Conservation (phyloP, 768 basidiomycete species). For the Bullera alba region DNA sequence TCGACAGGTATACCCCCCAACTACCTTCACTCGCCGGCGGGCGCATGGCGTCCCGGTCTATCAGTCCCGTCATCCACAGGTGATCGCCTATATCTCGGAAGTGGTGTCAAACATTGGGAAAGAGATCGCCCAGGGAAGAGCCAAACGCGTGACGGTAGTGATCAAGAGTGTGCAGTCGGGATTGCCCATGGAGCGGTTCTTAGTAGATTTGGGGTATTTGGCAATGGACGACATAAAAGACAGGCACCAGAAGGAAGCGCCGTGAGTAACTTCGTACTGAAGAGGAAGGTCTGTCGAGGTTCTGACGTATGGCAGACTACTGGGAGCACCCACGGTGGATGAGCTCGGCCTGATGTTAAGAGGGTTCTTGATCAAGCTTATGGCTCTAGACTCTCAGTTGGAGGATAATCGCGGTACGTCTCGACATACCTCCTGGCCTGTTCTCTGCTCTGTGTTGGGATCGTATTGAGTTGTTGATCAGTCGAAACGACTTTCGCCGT, state of each 20-base stretch:
- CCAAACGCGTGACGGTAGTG: constrained; percentile 63
- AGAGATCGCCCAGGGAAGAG: constrained; percentile 60
- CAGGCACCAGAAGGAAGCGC: constrained; percentile 12
- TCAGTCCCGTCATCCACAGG: constrained; percentile 80
- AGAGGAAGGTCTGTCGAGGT: neutral
- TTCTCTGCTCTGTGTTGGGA: neutral
- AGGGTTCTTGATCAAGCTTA: constrained; percentile 38
- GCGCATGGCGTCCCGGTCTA: constrained; percentile 87
- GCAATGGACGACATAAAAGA: constrained; percentile 19
- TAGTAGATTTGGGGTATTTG: constrained; percentile 80
- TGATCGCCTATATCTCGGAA: constrained; percentile 84
- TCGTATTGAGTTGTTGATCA: constrained; percentile 2
- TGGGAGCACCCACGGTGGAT: constrained; percentile 29
- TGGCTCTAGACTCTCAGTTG: constrained; percentile 36
- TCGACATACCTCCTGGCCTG: too few species aligned
- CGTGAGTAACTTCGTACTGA: constrained; percentile 12
- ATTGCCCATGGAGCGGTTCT: constrained; percentile 76
- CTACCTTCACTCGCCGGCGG: constrained; percentile 76
- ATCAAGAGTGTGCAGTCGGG: constrained; percentile 70
- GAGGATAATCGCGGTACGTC: constrained; percentile 28
- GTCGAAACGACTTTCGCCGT: constrained; percentile 74
- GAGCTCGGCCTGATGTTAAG: constrained; percentile 38
- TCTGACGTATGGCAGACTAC: constrained; percentile 30
- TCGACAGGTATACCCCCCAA: constrained; percentile 80
- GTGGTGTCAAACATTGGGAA: constrained; percentile 73